Conservation (phyloP, 495 filamentous ascomycete species). For the Baudoinia panamericana region DNA sequence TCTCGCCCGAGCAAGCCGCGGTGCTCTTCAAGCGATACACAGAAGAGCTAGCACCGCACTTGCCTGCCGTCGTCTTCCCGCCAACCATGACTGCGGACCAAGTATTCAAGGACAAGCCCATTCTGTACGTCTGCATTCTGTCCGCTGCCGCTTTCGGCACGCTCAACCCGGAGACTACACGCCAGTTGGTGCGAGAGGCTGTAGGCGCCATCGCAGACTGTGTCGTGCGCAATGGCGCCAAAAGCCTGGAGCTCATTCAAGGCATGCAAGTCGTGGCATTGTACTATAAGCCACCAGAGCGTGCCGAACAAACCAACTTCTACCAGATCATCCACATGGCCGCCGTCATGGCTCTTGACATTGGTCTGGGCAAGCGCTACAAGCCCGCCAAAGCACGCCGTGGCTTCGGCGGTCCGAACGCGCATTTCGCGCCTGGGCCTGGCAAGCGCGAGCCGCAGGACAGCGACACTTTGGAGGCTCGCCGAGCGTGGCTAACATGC, state of each 20-base stretch:
- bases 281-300: conserved; percentile 76
- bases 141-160: conserved; percentile 44
- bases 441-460: conserved; percentile 18
- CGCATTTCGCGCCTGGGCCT: conserved; percentile 28
- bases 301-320: conserved; percentile 79
- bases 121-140: conserved; percentile 70
- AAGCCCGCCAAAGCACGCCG: conserved; percentile 32
- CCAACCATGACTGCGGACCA: conserved; percentile 50
- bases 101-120: conserved; percentile 57
- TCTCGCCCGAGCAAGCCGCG: conserved; percentile 48
- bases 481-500: conserved; percentile 67
- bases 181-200: conserved; percentile 51
- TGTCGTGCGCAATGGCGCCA: conserved; percentile 62
- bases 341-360: conserved; percentile 73
- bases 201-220: conserved; percentile 61
- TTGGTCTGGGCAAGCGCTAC: conserved; percentile 54
- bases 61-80: conserved; percentile 70
- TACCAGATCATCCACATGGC: conserved; percentile 79
- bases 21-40: conserved; percentile 58
- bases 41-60: conserved; percentile 51
- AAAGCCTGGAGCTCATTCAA: conserved; percentile 78
- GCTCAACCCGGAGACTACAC: conserved; percentile 20
- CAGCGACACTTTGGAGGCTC: conserved; percentile 53
- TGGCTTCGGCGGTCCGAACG: conserved; percentile 23
- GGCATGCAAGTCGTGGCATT: conserved; percentile 55